Evolutionary conservation across 1,284 basidiomycete genomes (phyloP), one percentile per base, ranked within the genome.

Genomic region (Pseudozyma sp.): DNA sequence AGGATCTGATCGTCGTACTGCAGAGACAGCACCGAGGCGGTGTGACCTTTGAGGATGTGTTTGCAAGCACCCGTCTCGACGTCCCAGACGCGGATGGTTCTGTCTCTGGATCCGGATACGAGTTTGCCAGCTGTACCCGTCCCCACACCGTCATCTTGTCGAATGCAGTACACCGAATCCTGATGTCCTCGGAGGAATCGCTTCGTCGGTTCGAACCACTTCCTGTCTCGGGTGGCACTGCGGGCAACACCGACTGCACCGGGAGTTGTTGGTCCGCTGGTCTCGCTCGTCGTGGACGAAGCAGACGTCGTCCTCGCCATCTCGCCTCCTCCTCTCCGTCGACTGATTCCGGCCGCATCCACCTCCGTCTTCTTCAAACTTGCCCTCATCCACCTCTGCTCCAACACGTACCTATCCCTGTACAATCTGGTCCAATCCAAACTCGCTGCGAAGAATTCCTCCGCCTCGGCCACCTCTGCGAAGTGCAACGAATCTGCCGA

Each of bases 21-120:
- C 45, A 81, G 49, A 9, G 70, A 78, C 10, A 80, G 62, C 34
- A 80, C 79, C 31, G 73, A 76, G 1, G 67, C 78, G 4, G 52
- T 45, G 43, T 81, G 78, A 3, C 77, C 79, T n/a, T 57, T 52
- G 5, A 81, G 51, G 9, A 77, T 70, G 43, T 68, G 61, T 43
- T 65, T 54, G 52, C 75, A 78, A 9, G 54, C 17, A 16, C 68
- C 65, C 30, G 65, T 74, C 30, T 72, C 68, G 2, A 57, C 68
- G 53, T 81, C 78, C 79, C 79, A 81, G 14, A 81, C 65, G 6
- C 71, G 50, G 53, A 81, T 75, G 30, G 77, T 74, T 2, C 71
- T 24, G 29, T 81, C 79, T 7, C 76, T 30, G 8, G 77, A 79
- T 30, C 78, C 78, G 14, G 75, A 76, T 1, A 79, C 70, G 30